phyloP scores from a whole-genome alignment of 495 filamentous ascomycete genomes.

The Chlorociboria aeruginascens region DNA sequence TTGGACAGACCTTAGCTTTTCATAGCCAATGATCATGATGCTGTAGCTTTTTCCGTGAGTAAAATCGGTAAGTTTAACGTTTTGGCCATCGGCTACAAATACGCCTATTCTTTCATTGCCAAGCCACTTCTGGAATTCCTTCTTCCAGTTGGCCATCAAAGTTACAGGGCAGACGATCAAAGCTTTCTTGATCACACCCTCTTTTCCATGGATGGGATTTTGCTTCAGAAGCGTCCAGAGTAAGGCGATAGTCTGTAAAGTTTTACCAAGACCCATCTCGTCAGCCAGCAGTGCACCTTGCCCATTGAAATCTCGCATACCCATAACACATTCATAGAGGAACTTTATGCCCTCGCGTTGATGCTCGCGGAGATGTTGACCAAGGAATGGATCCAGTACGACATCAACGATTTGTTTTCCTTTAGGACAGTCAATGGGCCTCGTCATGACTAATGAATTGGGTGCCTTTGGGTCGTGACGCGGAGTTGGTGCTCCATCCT shows the following conservation, averaged over 20 bases:
- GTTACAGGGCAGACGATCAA: conserved; percentile 75
- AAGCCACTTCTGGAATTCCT: conserved; percentile 73
- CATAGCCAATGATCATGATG: conserved; percentile 77
- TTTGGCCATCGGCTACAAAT: conserved; percentile 57
- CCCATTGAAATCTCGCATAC: conserved; percentile 56
- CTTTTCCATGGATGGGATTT: conserved; percentile 50
- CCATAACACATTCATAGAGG: conserved; percentile 80
- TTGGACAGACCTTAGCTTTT: conserved; percentile 59
- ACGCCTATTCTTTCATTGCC: conserved; percentile 68
- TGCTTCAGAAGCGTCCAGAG: conserved; percentile 76
- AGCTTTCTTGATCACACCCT: conserved; percentile 57
- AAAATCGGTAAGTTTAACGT: conserved; percentile 53
- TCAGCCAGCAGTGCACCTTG: conserved; percentile 70
- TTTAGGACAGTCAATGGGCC: conserved; percentile 40
- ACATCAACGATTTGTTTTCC: conserved; percentile 68
- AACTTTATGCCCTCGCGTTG: conserved; percentile 70
- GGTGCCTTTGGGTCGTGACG: conserved; percentile 53
- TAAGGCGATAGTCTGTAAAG: conserved; percentile 65
- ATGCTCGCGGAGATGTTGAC: conserved; percentile 55
- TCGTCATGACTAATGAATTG: conserved; percentile 59
- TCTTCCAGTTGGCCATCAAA: conserved; percentile 69
- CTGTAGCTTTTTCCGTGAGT: conserved; percentile 64
- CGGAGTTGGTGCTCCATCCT: conserved; percentile 37
- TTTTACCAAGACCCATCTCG: conserved; percentile 78
- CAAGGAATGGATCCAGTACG: conserved; percentile 64